phyloP scores from a whole-genome alignment of 164 flowering plant genomes.

The Chimonanthus salicifolius region DNA sequence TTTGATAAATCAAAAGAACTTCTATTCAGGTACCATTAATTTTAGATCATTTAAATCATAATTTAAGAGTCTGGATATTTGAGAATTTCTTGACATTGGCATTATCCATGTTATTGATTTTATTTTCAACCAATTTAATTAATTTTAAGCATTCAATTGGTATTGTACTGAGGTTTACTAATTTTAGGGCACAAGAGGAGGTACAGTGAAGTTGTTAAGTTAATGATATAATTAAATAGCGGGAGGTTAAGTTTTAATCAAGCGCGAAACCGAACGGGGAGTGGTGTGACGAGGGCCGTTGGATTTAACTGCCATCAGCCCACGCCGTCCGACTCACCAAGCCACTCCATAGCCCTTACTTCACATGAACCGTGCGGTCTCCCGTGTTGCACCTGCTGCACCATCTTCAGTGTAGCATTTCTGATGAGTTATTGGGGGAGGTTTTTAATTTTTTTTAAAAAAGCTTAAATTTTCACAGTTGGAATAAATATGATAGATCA shows the following conservation, averaged over 20 bases:
- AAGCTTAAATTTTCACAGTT: too few species aligned
- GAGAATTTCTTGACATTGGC: slow-evolving; percentile 6
- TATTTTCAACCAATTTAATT: background rate
- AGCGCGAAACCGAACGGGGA: slow-evolving; percentile 8
- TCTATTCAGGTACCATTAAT: background rate
- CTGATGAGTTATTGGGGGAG: background rate
- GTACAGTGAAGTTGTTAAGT: too few species aligned
- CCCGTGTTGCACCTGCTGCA: background rate
- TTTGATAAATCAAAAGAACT: background rate
- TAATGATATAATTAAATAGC: background rate
- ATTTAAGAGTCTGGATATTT: slow-evolving; percentile 6
- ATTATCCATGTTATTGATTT: background rate
- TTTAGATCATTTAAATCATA: background rate
- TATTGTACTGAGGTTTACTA: background rate
- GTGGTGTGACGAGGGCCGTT: background rate
- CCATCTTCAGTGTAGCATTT: background rate
- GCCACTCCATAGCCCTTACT: background rate
- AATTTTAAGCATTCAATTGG: background rate
- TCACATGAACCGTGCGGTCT: slow-evolving; percentile 1
- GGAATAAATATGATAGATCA: too few species aligned
- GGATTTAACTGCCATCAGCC: slow-evolving; percentile 1
- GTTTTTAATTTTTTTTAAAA: too few species aligned
- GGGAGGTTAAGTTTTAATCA: background rate
- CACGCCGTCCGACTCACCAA: background rate
- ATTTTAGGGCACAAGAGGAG: background rate